Evolutionary conservation across 345 rosid genomes (phyloP).

Genomic region (Luvunga scandens): DNA sequence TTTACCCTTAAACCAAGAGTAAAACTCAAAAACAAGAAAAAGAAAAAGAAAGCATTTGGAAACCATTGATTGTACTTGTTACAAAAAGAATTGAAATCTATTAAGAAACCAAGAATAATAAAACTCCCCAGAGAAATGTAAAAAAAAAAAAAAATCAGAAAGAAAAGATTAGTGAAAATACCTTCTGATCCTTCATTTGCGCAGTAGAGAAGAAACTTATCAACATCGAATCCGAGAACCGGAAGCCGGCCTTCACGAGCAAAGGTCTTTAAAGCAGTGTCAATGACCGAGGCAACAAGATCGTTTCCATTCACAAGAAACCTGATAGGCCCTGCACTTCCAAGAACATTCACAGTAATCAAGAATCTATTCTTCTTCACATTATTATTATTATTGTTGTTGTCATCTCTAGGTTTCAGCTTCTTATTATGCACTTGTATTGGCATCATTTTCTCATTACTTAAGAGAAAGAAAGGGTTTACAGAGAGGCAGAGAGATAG

Average conservation of each 20-base stretch:
- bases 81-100: too few species aligned
- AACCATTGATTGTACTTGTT: background rate
- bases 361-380: slow-evolving; percentile 44
- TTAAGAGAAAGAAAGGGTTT: background rate
- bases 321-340: slow-evolving; percentile 78
- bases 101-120: too few species aligned
- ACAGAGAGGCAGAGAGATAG: background rate
- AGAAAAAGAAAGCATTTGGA: background rate
- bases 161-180: slow-evolving; percentile 7
- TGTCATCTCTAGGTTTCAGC: slow-evolving; percentile 1
- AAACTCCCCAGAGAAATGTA: too few species aligned
- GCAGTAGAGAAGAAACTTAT: slow-evolving; percentile 52
- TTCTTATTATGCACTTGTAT: slow-evolving; percentile 20
- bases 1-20: too few species aligned
- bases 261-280: slow-evolving; percentile 58
- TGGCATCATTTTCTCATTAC: slow-evolving; percentile 19
- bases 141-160: background rate
- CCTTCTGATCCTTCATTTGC: slow-evolving; percentile 36
- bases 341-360: slow-evolving; percentile 62
- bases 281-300: slow-evolving; percentile 52
- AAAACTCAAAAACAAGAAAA: too few species aligned
- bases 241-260: slow-evolving; percentile 88
- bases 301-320: slow-evolving; percentile 62
- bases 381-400: background rate
- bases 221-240: slow-evolving; percentile 51